Conservation (phyloP, 192 early-diverging fungal genomes). For the Linnemannia zychae region DNA sequence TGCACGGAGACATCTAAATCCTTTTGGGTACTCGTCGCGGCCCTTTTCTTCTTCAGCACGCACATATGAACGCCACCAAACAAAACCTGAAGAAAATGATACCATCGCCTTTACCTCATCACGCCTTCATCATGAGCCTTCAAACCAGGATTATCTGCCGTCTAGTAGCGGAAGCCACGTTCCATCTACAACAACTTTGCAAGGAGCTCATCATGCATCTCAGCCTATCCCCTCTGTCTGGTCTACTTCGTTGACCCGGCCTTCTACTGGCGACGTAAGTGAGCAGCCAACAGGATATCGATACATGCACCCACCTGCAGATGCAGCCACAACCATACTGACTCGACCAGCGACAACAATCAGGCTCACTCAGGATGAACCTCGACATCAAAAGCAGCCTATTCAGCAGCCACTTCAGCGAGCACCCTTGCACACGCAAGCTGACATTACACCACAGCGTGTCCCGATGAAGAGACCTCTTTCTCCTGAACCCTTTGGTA, state of each 20-base stretch:
- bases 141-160: not conserved
- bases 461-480: not conserved
- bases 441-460: not conserved
- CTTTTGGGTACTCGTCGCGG: not conserved
- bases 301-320: constrained; percentile 24
- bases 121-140: not conserved
- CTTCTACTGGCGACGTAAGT: not conserved
- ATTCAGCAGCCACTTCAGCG: not conserved
- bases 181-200: not conserved
- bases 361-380: not conserved
- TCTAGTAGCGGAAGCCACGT: not conserved
- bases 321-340: not conserved
- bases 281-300: constrained; percentile 5
- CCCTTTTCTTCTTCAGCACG: not conserved
- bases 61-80: not conserved
- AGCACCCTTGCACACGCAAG: not conserved
- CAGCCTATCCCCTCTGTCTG: not conserved
- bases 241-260: not conserved
- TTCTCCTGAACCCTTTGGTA: not conserved
- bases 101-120: constrained; percentile 22
- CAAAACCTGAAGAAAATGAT: constrained; percentile 32
- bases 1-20: not conserved
- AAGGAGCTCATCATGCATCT: not conserved
- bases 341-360: not conserved
- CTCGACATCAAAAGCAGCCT: not conserved